Conservation (phyloP, 2,329 filamentous ascomycete species). For the Pleochaeta shiraiana region DNA sequence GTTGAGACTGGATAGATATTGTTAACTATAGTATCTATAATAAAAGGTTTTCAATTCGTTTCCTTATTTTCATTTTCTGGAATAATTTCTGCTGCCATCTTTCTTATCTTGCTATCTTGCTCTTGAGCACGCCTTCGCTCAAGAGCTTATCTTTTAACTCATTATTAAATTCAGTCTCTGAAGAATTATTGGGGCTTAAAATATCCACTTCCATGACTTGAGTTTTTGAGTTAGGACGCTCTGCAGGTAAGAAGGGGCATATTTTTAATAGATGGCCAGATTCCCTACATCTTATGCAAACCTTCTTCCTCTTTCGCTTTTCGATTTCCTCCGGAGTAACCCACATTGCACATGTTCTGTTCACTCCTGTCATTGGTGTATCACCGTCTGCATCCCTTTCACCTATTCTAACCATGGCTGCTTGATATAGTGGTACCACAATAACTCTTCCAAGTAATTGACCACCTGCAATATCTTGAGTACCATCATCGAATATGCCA, state of each 20-base stretch:
- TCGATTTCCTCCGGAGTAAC: background rate
- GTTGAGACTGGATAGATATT: background rate
- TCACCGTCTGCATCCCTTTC: background rate
- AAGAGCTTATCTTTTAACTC: no score
- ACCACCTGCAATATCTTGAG: background rate
- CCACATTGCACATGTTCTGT: background rate
- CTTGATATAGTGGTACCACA: no score
- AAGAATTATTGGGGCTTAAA: no score
- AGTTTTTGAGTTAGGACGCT: no score
- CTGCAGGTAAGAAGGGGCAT: no score
- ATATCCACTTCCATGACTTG: no score
- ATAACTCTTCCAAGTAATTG: background rate
- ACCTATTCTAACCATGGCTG: no score
- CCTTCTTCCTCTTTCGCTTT: background rate
- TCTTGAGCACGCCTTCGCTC: no score
- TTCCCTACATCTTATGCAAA: background rate
- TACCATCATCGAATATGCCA: background rate
- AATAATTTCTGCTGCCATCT: no score
- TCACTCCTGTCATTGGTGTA: background rate
- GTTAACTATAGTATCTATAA: slow-evolving; percentile 3
- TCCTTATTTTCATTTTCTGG: background rate
- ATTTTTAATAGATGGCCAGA: no score
- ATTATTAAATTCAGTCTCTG: no score
- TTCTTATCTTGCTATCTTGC: no score
- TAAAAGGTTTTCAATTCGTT: background rate